Conservation (phyloP, 768 basidiomycete species). For the Termitomyces sp. region DNA sequence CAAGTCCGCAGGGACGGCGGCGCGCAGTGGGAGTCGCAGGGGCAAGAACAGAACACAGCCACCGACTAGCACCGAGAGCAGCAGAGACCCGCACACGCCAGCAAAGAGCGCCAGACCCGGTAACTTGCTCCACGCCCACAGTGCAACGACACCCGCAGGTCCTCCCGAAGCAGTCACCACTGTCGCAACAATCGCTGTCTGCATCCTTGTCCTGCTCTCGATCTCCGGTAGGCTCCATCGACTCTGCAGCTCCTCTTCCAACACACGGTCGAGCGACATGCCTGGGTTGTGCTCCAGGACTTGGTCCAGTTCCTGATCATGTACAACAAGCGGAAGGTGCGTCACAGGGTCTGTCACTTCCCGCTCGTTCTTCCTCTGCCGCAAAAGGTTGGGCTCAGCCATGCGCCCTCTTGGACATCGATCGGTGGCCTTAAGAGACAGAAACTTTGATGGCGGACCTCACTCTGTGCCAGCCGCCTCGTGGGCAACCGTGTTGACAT, state of each 20-base stretch:
- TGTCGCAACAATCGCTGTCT: constrained; percentile 25
- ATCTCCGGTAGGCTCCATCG: constrained; percentile 30
- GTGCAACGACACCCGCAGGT: constrained; percentile 16
- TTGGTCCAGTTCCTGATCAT: constrained; percentile 32
- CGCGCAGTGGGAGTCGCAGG: neutral
- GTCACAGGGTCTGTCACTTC: constrained; percentile 36
- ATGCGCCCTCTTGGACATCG: neutral
- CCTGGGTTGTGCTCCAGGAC: constrained; percentile 20
- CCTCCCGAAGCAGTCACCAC: constrained; percentile 22
- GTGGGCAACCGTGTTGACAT: neutral
- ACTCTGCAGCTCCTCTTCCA: constrained; percentile 22
- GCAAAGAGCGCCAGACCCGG: constrained; percentile 13
- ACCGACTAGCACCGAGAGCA: constrained; percentile 22
- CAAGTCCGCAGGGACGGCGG: neutral
- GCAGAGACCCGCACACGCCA: constrained; percentile 17
- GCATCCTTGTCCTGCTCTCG: constrained; percentile 22
- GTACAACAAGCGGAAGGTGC: constrained; percentile 28
- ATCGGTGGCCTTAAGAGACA: neutral
- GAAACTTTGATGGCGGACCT: neutral
- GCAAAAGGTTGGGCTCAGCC: neutral
- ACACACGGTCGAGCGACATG: constrained; percentile 20
- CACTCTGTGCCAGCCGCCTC: neutral
- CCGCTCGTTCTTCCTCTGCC: constrained; percentile 16
- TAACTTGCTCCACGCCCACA: constrained; percentile 17
- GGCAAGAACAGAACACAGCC: constrained; percentile 14